Base-by-base conservation (phyloP, 2,329 filamentous ascomycete species). In the Scytalidium sp. region DNA sequence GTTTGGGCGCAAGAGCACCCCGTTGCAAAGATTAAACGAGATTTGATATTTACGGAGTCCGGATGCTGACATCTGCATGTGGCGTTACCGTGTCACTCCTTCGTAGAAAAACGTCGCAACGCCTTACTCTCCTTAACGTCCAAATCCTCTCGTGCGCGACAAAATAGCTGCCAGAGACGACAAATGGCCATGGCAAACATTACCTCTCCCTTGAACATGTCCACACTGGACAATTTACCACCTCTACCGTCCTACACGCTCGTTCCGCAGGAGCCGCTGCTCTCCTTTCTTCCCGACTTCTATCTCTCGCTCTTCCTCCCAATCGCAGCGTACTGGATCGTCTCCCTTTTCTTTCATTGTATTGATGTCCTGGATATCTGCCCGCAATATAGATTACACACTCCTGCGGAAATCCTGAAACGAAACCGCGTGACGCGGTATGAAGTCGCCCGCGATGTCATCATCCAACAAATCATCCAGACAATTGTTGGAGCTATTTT, bases 391-490 rank as follows among this genome's bases (percentile, higher is more conserved):
- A 87, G 94, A 55, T 78, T 99, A 40, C 94, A 99, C 72, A 97
- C 94, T 0, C 94, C 94, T 13, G 91, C 90, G 46, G 93, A 97
- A 70, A 87, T 97, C 55, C 67, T 85, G 29, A 89, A 90, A 69
- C 83, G 92, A 61, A 97, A 97, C 70, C 89, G 89, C 64, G 92
- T 90, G 41, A 81, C 87, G 45, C 83, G 90, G 54, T 88, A 80
- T 72, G 86, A 96, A 62, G 90, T 96, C 3, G 83, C 93, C 55
- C 85, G 89, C 67, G 93, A 97, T 75, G 93, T 97, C 59, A 73
- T 97, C 49, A 66, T 97, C 51, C 93, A 99, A 71, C 94, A 99
- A 67, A 68, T 93, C 53, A 88, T 99, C 44, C 94, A 99, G 74
- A 87, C 90, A 20, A 69, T 79, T 17, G 85, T 89, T 40, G 86